phyloP scores from a whole-genome alignment of 2,329 filamentous ascomycete species.

The Claviceps sp. region DNA sequence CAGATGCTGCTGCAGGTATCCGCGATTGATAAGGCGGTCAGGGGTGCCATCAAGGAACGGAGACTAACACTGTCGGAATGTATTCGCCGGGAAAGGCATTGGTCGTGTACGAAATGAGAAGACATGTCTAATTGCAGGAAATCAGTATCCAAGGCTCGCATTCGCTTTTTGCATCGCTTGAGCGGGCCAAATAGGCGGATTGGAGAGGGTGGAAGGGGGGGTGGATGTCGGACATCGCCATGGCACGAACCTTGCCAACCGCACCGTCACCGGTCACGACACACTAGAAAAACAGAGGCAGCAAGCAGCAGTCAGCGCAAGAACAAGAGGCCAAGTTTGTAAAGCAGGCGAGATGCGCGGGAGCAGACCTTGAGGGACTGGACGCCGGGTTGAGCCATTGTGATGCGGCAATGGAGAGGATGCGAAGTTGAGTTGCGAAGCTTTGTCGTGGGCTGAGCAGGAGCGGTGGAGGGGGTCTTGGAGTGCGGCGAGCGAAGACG shows the following conservation, averaged over 20 bases:
- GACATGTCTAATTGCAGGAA: conserved; percentile 61
- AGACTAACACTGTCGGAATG: conserved; percentile 88
- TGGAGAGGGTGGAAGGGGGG: neutral
- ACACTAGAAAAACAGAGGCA: conserved; percentile 45
- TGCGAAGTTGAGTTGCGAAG: neutral
- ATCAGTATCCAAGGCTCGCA: neutral
- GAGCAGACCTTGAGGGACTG: conserved; percentile 76
- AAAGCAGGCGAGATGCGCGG: neutral
- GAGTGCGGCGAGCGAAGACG: conserved; percentile 3
- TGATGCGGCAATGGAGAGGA: conserved; percentile 4
- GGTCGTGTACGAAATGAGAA: conserved; percentile 97
- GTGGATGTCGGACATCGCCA: neutral
- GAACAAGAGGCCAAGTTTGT: conserved; percentile 1
- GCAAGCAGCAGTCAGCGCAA: conserved; percentile 15
- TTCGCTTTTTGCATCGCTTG: neutral
- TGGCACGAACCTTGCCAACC: conserved; percentile 59
- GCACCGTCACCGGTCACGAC: conserved; percentile 99
- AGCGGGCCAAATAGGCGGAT: conserved; percentile 1
- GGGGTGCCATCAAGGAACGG: conserved; percentile 4
- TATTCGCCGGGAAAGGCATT: conserved; percentile 99
- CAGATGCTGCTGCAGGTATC: conserved; percentile 1
- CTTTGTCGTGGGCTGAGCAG: conserved; percentile 1
- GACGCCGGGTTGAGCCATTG: conserved; percentile 71
- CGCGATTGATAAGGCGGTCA: conserved; percentile 1
- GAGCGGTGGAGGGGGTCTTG: conserved; percentile 3